Conservation (phyloP, 2,329 filamentous ascomycete species). For the Metarhizium album region DNA sequence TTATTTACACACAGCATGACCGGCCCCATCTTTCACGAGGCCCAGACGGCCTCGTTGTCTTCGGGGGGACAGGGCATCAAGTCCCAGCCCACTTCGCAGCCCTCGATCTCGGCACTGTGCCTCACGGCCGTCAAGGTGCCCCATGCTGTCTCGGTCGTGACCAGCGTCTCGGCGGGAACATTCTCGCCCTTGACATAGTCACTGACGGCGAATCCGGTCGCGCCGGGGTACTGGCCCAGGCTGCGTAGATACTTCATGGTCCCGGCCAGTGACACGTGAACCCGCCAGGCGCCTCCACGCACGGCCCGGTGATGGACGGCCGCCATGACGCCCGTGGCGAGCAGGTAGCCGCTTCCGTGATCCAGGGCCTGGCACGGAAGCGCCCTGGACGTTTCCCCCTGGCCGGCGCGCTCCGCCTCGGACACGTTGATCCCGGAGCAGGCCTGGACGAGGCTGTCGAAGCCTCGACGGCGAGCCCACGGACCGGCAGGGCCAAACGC, state of each 20-base stretch:
- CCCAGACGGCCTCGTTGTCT: constrained; percentile 28
- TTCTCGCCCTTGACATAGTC: not conserved
- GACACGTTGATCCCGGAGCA: constrained; percentile 44
- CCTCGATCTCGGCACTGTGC: constrained; percentile 37
- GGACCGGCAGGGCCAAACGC: constrained; percentile 38
- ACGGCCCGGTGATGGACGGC: constrained; percentile 36
- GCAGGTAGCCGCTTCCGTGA: constrained; percentile 42
- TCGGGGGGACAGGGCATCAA: constrained; percentile 27
- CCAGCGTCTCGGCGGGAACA: constrained; percentile 22
- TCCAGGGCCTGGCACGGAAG: constrained; percentile 46
- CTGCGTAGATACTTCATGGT: constrained; percentile 45
- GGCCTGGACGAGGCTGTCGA: constrained; percentile 42
- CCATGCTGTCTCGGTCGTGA: constrained; percentile 32
- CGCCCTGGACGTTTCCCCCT: not conserved
- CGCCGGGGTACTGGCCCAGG: constrained; percentile 37
- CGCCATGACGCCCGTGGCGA: constrained; percentile 40
- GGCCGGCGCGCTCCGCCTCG: constrained; percentile 34
- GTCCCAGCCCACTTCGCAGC: constrained; percentile 35
- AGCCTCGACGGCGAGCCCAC: constrained; percentile 33
- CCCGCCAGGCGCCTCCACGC: constrained; percentile 33
- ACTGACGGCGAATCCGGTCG: constrained; percentile 28
- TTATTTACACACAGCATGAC: too few relatives aligned
- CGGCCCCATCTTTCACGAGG: constrained; percentile 22
- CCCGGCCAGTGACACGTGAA: constrained; percentile 44
- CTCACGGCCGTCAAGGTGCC: constrained; percentile 35